phyloP scores from a whole-genome alignment of 2,329 filamentous ascomycete species.

The Lasiodiplodia sp. region DNA sequence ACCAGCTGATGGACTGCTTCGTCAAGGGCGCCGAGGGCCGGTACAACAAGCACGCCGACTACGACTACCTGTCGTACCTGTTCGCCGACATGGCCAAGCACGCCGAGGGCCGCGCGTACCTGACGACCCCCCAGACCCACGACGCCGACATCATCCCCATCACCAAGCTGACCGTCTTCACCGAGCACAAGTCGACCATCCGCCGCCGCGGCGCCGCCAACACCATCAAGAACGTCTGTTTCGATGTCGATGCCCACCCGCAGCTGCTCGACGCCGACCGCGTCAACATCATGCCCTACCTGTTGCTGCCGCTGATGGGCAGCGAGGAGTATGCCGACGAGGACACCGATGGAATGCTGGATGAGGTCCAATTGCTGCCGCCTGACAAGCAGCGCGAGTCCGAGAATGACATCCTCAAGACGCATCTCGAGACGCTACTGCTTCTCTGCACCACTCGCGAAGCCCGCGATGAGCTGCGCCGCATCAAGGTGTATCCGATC shows the following conservation, averaged over 20 bases:
- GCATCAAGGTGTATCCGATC: slow-evolving; percentile 85
- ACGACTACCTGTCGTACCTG: slow-evolving; percentile 91
- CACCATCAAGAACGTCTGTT: slow-evolving; percentile 92
- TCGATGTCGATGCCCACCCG: slow-evolving; percentile 77
- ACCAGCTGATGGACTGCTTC: slow-evolving; percentile 94
- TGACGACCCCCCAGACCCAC: slow-evolving; percentile 76
- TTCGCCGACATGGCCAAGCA: slow-evolving; percentile 91
- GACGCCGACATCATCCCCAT: slow-evolving; percentile 82
- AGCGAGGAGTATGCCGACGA: slow-evolving; percentile 88
- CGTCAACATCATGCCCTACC: slow-evolving; percentile 84
- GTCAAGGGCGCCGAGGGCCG: slow-evolving; percentile 85
- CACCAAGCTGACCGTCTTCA: slow-evolving; percentile 92
- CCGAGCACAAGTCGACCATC: slow-evolving; percentile 83
- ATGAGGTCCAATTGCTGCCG: slow-evolving; percentile 87
- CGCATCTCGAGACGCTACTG: slow-evolving; percentile 87
- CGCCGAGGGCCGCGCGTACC: slow-evolving; percentile 75
- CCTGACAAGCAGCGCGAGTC: slow-evolving; percentile 87
- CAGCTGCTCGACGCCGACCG: slow-evolving; percentile 73
- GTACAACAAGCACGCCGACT: slow-evolving; percentile 86
- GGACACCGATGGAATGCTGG: slow-evolving; percentile 84
- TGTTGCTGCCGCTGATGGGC: slow-evolving; percentile 86
- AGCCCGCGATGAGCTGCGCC: slow-evolving; percentile 76
- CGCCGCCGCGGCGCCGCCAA: slow-evolving; percentile 93
- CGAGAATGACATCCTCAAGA: slow-evolving; percentile 78
- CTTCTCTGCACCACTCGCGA: slow-evolving; percentile 80